These are phyloP conservation scores for Zygosaccharomyces siamensis DNA, from an alignment of 805 yeast genomes.

Conservation along the genomic window DNA sequence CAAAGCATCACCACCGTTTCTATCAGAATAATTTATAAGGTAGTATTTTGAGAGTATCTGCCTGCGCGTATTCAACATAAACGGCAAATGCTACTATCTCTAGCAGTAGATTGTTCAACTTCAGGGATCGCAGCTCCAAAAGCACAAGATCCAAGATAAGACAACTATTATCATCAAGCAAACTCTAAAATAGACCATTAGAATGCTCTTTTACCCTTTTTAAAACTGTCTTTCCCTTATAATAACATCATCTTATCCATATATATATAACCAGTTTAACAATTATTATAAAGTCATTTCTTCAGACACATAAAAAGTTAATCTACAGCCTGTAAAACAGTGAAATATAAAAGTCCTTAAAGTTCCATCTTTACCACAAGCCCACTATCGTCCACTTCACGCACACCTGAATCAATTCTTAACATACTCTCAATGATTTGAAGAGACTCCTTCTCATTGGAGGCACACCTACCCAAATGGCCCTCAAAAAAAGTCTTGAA, in stretches of 20 bases:
- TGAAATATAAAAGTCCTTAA: background rate
- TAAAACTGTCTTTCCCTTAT: background rate
- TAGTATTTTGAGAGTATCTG: too few species aligned
- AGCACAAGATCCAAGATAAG: too few species aligned
- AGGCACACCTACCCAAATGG: conserved; percentile 31
- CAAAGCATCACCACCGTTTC: background rate
- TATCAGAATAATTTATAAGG: too few species aligned
- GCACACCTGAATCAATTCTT: conserved; percentile 32
- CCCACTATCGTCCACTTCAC: conserved; percentile 30
- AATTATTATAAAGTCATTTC: background rate
- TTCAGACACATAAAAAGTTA: background rate
- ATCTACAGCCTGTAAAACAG: too few species aligned
- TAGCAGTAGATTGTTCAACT: too few species aligned
- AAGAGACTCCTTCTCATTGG: conserved; percentile 24
- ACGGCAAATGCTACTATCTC: too few species aligned
- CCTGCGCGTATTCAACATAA: too few species aligned
- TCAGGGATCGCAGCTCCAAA: too few species aligned
- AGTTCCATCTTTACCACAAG: conserved; percentile 19
- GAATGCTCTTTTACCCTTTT: too few species aligned
- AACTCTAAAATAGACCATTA: too few species aligned
- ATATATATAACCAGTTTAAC: background rate
- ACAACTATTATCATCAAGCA: too few species aligned
- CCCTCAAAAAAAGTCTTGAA: conserved; percentile 33
- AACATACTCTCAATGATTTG: conserved; percentile 34
- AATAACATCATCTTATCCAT: background rate